Conservation (phyloP, 192 early-diverging fungal species). For the Dissophora globulifera region DNA sequence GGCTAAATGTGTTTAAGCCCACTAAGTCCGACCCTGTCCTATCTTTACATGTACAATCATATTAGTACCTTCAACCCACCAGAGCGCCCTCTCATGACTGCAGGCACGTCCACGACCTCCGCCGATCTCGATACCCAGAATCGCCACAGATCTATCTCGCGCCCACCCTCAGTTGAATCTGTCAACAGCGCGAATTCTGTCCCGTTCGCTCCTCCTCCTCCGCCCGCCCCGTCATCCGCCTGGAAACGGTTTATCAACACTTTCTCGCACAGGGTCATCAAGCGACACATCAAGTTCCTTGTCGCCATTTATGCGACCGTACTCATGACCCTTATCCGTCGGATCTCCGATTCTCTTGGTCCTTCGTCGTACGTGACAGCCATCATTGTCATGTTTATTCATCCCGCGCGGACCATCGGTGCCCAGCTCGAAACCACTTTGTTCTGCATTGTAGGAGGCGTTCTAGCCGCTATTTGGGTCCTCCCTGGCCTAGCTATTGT, state of each 20-base stretch:
- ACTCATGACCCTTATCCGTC: conserved; percentile 47
- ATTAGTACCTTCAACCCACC: background rate
- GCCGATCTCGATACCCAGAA: conserved; percentile 50
- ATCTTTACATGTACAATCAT: too few relatives aligned
- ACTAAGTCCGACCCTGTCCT: too few relatives aligned
- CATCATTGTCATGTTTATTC: conserved; percentile 57
- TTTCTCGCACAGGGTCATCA: conserved; percentile 53
- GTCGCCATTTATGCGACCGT: conserved; percentile 49
- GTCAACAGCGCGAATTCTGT: conserved; percentile 47
- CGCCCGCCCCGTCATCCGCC: conserved; percentile 36
- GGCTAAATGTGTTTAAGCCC: too few relatives aligned
- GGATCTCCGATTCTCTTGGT: conserved; percentile 24
- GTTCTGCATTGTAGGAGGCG: conserved; percentile 52
- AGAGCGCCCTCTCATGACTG: conserved; percentile 20
- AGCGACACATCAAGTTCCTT: conserved; percentile 56
- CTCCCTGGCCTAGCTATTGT: conserved; percentile 45
- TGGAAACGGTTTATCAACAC: conserved; percentile 49
- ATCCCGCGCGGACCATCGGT: conserved; percentile 60
- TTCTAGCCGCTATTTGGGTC: conserved; percentile 51
- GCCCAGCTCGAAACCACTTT: conserved; percentile 62
- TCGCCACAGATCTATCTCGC: conserved; percentile 16
- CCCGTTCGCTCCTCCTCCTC: conserved; percentile 39
- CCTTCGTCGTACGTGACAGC: conserved; percentile 37
- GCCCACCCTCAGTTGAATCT: conserved; percentile 43
- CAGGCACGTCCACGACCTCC: conserved; percentile 29